Percentiles rank a stretch among this genome's conserved stretches.
These are phyloP conservation scores for Filosporella fistucella DNA, from an alignment of 495 filamentous ascomycete genomes.

Conservation along the genomic window DNA sequence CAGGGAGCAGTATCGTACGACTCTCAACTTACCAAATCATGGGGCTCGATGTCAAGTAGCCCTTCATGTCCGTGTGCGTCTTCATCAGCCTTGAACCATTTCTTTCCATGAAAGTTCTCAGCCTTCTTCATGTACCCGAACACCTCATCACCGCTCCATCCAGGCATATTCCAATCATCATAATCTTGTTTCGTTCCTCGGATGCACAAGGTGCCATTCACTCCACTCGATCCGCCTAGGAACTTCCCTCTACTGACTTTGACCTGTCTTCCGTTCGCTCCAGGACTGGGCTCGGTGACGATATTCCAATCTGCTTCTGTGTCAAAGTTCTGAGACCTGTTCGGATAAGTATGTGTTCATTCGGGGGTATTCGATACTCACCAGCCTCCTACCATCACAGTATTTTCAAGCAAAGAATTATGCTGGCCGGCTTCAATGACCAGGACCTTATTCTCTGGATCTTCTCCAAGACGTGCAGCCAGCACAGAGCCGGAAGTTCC, in stretches of 20 bases:
- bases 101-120: constrained; percentile 39
- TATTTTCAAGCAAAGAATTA: constrained; percentile 40
- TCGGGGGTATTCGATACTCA: constrained; percentile 13
- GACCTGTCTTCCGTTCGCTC: constrained; percentile 48
- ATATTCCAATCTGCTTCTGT: constrained; percentile 54
- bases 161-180: constrained; percentile 54
- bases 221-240: constrained; percentile 53
- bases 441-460: constrained; percentile 35
- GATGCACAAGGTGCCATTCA: constrained; percentile 60
- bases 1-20: neutral
- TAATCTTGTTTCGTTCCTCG: constrained; percentile 56
- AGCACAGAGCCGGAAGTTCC: constrained; percentile 85
- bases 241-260: constrained; percentile 56
- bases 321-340: constrained; percentile 34
- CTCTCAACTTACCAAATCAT: constrained; percentile 28
- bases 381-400: constrained; percentile 40
- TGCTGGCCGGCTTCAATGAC: constrained; percentile 53
- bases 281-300: constrained; percentile 47
- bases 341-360: neutral
- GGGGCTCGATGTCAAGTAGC: constrained; percentile 42
- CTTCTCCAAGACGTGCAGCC: constrained; percentile 49
- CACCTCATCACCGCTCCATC: constrained; percentile 50
- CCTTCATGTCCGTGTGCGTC: constrained; percentile 40
- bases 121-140: constrained; percentile 49
- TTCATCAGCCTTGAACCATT: constrained; percentile 30